Conservation (phyloP, 75 land plant species). For the Cupressus sempervirens region DNA sequence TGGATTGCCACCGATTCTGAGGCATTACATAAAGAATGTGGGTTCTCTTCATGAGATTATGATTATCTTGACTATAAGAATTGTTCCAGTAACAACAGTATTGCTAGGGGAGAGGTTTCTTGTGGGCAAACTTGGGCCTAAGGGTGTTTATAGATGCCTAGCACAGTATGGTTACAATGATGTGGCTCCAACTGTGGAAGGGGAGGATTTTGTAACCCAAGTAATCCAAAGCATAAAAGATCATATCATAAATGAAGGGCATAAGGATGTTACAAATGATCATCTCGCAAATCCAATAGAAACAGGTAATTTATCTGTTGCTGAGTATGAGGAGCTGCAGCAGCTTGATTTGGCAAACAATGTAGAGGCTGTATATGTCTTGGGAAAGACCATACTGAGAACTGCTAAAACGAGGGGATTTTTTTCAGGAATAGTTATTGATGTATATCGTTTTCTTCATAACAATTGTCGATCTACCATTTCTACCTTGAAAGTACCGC, state of each 20-base stretch:
- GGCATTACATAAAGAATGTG: constrained; percentile 41
- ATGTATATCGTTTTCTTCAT: constrained; percentile 34
- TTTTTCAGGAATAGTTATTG: constrained; percentile 12
- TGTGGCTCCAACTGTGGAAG: constrained; percentile 17
- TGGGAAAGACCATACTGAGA: constrained; percentile 36
- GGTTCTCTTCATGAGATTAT: constrained; percentile 35
- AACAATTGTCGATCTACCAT: constrained; percentile 40
- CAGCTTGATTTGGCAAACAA: constrained; percentile 26
- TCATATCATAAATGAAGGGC: constrained; percentile 3
- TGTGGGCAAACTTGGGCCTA: constrained; percentile 30
- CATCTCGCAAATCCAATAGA: neutral
- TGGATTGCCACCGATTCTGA: constrained; percentile 51
- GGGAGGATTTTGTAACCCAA: constrained; percentile 15
- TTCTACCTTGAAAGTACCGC: constrained; percentile 30
- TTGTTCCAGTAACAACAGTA: constrained; percentile 41
- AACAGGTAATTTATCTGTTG: neutral
- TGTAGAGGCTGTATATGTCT: constrained; percentile 35
- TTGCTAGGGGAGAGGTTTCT: constrained; percentile 47
- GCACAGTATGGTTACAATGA: constrained; percentile 58
- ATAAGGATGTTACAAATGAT: neutral
- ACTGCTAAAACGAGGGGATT: constrained; percentile 5
- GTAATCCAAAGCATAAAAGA: constrained; percentile 12
- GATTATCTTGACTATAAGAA: constrained; percentile 41
- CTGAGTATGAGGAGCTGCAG: constrained; percentile 10
- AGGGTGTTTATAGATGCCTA: constrained; percentile 54